Evolutionary conservation across 2,329 filamentous ascomycete species (phyloP).

Genomic region (Fusarium bulbicola): DNA sequence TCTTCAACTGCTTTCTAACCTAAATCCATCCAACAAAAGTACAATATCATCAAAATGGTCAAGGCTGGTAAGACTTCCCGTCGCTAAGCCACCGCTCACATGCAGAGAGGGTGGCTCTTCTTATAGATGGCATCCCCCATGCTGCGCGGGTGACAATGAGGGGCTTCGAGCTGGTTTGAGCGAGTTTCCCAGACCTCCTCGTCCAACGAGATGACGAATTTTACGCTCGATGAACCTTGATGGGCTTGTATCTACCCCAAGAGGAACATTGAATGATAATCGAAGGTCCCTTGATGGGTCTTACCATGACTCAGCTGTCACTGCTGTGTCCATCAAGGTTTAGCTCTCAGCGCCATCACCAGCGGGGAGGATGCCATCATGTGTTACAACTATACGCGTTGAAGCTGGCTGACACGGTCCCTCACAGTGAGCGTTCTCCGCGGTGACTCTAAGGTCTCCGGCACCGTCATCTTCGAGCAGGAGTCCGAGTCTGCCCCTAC

Average conservation of each 20-base stretch:
- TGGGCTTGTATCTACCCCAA: slow-evolving; percentile 44
- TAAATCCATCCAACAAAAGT: slow-evolving; percentile 14
- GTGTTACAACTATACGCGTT: neutral
- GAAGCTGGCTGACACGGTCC: slow-evolving; percentile 32
- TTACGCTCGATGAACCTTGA: slow-evolving; percentile 53
- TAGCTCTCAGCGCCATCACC: slow-evolving; percentile 5
- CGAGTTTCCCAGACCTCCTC: slow-evolving; percentile 60
- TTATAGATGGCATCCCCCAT: slow-evolving; percentile 36
- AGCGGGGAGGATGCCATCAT: neutral
- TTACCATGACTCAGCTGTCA: slow-evolving; percentile 5
- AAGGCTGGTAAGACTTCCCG: slow-evolving; percentile 80
- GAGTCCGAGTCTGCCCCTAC: slow-evolving; percentile 82
- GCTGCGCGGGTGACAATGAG: slow-evolving; percentile 26
- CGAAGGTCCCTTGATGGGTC: slow-evolving; percentile 48
- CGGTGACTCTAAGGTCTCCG: slow-evolving; percentile 95
- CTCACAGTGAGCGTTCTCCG: slow-evolving; percentile 89
- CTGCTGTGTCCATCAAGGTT: slow-evolving; percentile 1
- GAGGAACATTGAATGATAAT: slow-evolving; percentile 11
- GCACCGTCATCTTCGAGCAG: slow-evolving; percentile 96
- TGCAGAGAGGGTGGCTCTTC: slow-evolving; percentile 33
- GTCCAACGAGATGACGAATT: slow-evolving; percentile 40
- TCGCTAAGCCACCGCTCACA: slow-evolving; percentile 4
- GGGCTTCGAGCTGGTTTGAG: slow-evolving; percentile 65
- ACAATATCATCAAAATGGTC: slow-evolving; percentile 81
- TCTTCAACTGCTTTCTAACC: slow-evolving; percentile 31